Conservation (phyloP, 2,329 filamentous ascomycete genomes). For the Amylocarpus encephaloides region DNA sequence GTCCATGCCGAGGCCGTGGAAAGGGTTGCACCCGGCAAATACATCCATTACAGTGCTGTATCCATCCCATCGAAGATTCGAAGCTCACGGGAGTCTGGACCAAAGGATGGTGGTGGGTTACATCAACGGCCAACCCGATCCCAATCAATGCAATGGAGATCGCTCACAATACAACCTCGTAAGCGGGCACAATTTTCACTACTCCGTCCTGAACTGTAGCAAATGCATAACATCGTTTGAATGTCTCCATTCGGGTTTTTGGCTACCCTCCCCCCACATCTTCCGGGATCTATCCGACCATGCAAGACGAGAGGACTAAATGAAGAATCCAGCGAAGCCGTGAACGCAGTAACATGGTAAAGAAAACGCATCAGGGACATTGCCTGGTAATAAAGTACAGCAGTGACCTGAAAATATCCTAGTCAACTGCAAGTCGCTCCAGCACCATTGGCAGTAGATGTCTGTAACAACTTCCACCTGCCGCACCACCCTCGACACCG, state of each 20-base stretch:
- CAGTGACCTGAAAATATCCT: constrained; percentile 25
- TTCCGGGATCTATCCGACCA: constrained; percentile 21
- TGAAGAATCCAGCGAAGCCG: constrained; percentile 21
- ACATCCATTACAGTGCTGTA: no score
- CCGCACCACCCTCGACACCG: constrained; percentile 15
- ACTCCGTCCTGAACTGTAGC: neutral
- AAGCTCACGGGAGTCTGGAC: no score
- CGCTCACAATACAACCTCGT: neutral
- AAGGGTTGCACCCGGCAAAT: no score
- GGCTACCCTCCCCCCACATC: constrained; percentile 6
- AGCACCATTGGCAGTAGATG: constrained; percentile 32
- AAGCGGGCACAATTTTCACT: neutral
- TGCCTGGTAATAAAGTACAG: constrained; percentile 36
- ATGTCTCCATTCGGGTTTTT: constrained; percentile 24
- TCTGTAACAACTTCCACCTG: constrained; percentile 30
- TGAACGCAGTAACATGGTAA: constrained; percentile 23
- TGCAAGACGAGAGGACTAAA: constrained; percentile 18
- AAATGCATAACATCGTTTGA: constrained; percentile 8
- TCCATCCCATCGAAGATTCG: no score
- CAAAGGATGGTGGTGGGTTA: no score
- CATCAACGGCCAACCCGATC: no score
- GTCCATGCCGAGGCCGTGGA: no score
- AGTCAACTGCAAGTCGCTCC: constrained; percentile 31
- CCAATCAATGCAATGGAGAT: neutral
- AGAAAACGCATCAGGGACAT: constrained; percentile 32